Conservation (phyloP, 345 rosid species). For the Arabis hirsuta region DNA sequence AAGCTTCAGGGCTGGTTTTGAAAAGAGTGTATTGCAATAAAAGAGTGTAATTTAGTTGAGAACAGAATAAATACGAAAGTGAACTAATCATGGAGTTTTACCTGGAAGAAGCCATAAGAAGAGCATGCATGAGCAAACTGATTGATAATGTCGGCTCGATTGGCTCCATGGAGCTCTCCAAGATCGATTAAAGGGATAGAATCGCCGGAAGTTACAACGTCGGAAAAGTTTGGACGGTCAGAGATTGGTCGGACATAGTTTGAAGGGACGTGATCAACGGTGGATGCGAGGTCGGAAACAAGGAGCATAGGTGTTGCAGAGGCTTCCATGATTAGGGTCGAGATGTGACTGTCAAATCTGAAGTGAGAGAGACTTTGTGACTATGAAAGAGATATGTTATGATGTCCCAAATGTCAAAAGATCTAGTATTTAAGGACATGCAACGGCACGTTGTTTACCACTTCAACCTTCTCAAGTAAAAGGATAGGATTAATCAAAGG, state of each 20-base stretch:
- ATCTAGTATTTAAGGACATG: conserved; percentile 13
- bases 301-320: conserved; percentile 42
- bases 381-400: not conserved
- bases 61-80: not conserved
- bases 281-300: conserved; percentile 55
- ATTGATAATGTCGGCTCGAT: conserved; percentile 41
- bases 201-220: conserved; percentile 37
- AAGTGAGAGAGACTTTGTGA: not conserved
- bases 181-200: conserved; percentile 74
- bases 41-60: not conserved
- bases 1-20: too few species aligned
- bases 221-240: conserved; percentile 66
- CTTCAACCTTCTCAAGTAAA: not conserved
- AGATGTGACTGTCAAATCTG: conserved; percentile 19
- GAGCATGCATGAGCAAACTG: conserved; percentile 63
- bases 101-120: conserved; percentile 68
- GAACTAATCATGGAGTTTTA: conserved; percentile 6
- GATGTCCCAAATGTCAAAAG: not conserved
- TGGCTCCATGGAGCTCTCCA: conserved; percentile 49
- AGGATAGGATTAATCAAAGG: too few species aligned
- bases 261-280: conserved; percentile 49
- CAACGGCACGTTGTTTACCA: conserved; percentile 1
- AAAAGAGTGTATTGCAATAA: not conserved
- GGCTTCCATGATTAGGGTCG: conserved; percentile 17
- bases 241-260: conserved; percentile 58